Conservation (phyloP, 805 yeast species). For the Metschnikowia santaceciliae region DNA sequence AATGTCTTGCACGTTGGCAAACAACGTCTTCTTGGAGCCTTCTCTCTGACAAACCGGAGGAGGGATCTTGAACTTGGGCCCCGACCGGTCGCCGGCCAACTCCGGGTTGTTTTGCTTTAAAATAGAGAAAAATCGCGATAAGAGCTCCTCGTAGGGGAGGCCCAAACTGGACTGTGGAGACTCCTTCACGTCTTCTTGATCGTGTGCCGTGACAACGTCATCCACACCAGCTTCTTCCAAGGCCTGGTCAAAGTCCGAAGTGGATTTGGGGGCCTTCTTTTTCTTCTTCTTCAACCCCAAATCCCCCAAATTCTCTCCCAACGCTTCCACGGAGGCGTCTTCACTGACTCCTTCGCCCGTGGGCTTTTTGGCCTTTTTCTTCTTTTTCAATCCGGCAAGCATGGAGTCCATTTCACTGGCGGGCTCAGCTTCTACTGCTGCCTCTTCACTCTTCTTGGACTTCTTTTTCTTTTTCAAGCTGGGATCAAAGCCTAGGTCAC, state of each 20-base stretch:
- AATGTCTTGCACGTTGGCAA: slow-evolving; percentile 93
- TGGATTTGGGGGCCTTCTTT: slow-evolving; percentile 55
- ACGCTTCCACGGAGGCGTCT: slow-evolving; percentile 25
- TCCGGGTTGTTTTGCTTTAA: slow-evolving; percentile 95
- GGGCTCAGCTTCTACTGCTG: slow-evolving; percentile 14
- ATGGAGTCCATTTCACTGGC: slow-evolving; percentile 47
- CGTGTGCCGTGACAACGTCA: slow-evolving; percentile 32
- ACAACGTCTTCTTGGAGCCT: slow-evolving; percentile 93
- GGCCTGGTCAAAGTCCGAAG: slow-evolving; percentile 82
- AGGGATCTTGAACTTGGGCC: slow-evolving; percentile 91
- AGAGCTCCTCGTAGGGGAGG: slow-evolving; percentile 69
- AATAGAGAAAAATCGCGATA: slow-evolving; percentile 80
- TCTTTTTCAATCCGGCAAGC: slow-evolving; percentile 65
- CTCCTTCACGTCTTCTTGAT: slow-evolving; percentile 20
- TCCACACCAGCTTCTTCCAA: slow-evolving; percentile 86
- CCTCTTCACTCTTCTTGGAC: slow-evolving; percentile 52
- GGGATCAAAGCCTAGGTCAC: slow-evolving; percentile 69
- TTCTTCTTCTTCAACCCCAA: slow-evolving; percentile 68
- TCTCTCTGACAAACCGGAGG: slow-evolving; percentile 97
- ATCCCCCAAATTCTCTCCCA: slow-evolving; percentile 36
- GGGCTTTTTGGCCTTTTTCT: slow-evolving; percentile 12
- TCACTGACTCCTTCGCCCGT: slow-evolving; percentile 21
- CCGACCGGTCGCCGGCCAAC: slow-evolving; percentile 92
- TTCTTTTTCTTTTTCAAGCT: slow-evolving; percentile 78
- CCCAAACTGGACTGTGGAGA: slow-evolving; percentile 44